Base-by-base conservation (phyloP, 371 early-diverging fungal species). In the Rhizomucor miehei region DNA sequence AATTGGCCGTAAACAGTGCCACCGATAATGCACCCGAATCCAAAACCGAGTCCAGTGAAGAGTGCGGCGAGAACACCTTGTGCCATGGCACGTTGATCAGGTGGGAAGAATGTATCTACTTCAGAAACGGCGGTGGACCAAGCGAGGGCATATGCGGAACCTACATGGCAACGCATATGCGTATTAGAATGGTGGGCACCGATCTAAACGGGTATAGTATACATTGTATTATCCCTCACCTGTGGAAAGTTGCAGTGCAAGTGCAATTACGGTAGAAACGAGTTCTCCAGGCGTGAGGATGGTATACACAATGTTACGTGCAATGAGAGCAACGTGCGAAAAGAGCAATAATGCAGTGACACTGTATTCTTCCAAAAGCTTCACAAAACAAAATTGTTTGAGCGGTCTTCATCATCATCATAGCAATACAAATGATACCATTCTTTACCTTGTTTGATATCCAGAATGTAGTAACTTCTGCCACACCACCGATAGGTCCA, bases 71-170 rank as follows among this genome's bases (percentile, higher is more conserved):
- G 25, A 24, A 71, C 66, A 14, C 75, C 75, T 54, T 75, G 75
- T 24, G 71, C 75, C 35, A 75, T 52, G 11, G 71, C 69, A 16
- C 75, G 65, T 52, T 75, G 75, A 45, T 71, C 62, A 2, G 55
- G 59, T 24, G 75, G 69, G 34, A 75, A 75, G 48, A 69, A 69
- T 0, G 54, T 49, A 25, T 75, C 75, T 0, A 71, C 75, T 58
- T 75, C 69, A 34, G 65, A 63, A 16, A 75, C 75, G 19, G 67
- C 65, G 9, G 71, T 71, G 4, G 71, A 71, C 75, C 75, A 75
- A 11, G 63, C 52, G 44, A 71, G 36, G 14, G 71, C 75, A 46
- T 65, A 75, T 0, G 65, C 62, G 34, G 69, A 57, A 34, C 64
- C 64, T 63, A 50, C 17, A 29, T 25, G 12, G 19, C 46, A 24